Evolutionary conservation across 495 filamentous ascomycete species (phyloP).

Genomic region (Hypoxylon subgilvum): DNA sequence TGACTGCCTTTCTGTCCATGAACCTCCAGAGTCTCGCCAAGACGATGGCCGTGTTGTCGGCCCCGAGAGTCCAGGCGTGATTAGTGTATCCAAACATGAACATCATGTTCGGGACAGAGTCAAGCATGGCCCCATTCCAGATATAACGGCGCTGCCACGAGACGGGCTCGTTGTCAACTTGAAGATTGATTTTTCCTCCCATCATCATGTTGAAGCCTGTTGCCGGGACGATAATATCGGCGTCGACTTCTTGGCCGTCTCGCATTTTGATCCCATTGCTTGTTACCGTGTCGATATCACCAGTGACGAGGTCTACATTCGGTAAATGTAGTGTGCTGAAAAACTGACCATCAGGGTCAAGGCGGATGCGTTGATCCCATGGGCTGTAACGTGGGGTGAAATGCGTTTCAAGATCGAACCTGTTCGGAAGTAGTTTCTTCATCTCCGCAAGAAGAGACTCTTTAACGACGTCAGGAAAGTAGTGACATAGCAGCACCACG

Average conservation of each 20-base stretch:
- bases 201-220: slow-evolving; percentile 65
- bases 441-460: slow-evolving; percentile 50
- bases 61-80: slow-evolving; percentile 64
- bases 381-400: slow-evolving; percentile 70
- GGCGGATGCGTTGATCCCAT: slow-evolving; percentile 70
- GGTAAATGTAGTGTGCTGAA: slow-evolving; percentile 59
- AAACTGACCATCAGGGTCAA: slow-evolving; percentile 68
- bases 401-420: slow-evolving; percentile 60
- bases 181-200: slow-evolving; percentile 53
- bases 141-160: slow-evolving; percentile 52
- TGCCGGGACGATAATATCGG: slow-evolving; percentile 69
- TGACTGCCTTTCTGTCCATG: not conserved
- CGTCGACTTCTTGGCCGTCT: slow-evolving; percentile 54
- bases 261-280: slow-evolving; percentile 56
- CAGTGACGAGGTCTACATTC: slow-evolving; percentile 63
- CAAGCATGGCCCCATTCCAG: slow-evolving; percentile 66
- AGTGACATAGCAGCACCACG: slow-evolving; percentile 30
- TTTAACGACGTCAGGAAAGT: slow-evolving; percentile 56
- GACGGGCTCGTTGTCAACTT: slow-evolving; percentile 54
- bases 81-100: slow-evolving; percentile 65
- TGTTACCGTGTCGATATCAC: slow-evolving; percentile 61
- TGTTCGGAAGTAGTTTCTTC: slow-evolving; percentile 52
- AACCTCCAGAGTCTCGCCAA: slow-evolving; percentile 2
- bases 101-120: slow-evolving; percentile 61
- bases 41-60: slow-evolving; percentile 44